These are phyloP conservation scores for Hanseniaspora nectarophila DNA, from an alignment of 805 yeast species.

Conservation along the genomic window DNA sequence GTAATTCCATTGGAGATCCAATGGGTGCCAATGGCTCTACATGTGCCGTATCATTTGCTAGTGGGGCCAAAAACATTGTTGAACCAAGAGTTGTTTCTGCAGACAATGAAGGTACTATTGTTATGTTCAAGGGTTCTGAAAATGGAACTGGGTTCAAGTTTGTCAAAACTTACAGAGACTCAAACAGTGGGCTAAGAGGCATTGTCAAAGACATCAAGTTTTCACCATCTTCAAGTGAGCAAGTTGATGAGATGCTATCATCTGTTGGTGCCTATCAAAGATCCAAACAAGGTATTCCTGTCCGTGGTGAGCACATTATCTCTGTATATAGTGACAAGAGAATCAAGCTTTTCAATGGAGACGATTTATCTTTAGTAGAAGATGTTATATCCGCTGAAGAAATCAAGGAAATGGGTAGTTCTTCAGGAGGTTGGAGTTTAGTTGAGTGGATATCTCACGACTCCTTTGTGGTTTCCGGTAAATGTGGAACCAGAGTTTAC, in stretches of 20 bases:
- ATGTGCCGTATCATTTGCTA: constrained; percentile 5
- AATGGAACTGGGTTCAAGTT: constrained; percentile 90
- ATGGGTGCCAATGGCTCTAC: constrained; percentile 12
- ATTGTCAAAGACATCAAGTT: constrained; percentile 71
- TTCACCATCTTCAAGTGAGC: constrained; percentile 57
- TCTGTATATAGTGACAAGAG: constrained; percentile 78
- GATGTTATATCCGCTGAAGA: constrained; percentile 33
- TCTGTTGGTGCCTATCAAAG: constrained; percentile 12
- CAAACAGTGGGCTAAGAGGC: constrained; percentile 51
- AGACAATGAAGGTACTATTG: constrained; percentile 75
- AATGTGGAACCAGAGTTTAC: constrained; percentile 12
- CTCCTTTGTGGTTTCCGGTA: constrained; percentile 7
- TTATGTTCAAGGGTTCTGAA: constrained; percentile 42
- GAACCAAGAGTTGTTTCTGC: constrained; percentile 39
- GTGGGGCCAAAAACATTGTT: background rate
- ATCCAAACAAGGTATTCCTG: constrained; percentile 7
- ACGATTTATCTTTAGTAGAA: constrained; percentile 60
- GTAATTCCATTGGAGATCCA: constrained; percentile 85
- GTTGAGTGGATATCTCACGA: background rate
- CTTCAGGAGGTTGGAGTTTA: constrained; percentile 21
- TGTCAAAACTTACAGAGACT: constrained; percentile 49
- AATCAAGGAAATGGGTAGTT: constrained; percentile 74
- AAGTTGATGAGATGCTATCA: constrained; percentile 1
- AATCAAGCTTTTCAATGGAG: constrained; percentile 73
- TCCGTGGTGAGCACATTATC: constrained; percentile 37